Evolutionary conservation across 1,139 yeast species (phyloP), one percentile per base, ranked within the genome.

Genomic region (Blastobotrys indianensis): DNA sequence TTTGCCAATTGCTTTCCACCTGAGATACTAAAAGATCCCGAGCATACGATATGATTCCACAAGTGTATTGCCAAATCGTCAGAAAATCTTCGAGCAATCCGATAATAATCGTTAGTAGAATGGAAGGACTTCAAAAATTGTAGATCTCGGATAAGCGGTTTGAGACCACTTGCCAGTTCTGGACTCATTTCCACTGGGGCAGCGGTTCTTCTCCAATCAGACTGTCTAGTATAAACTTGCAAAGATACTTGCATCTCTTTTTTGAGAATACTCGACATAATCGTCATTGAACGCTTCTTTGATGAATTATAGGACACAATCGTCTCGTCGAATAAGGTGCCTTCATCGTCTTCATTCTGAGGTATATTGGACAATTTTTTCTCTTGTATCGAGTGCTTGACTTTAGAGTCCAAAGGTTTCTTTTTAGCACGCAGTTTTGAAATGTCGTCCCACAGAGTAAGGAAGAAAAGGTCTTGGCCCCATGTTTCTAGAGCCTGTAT

Each of bases 401-500:
- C 47, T 32, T 47, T 45, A n/a, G 47, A 43, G 30, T 53, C 53
- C 20, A 52, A 48, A 4, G 45, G 43, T 37, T 49, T 46, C 30
- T 50, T 47, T n/a, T 37, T 34, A 8, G 45, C 28, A 2, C 55
- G 50, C 20, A 57, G 50, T 20, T 42, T 49, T n/a, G 61, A 56
- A 7, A 67, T 57, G 36, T 58, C 64, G 39, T 70, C 70, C 67
- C 85, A 81, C 37, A 85, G 65, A 56, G 81, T 85, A 13, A 83
- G 67, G 58, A 82, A 85, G 9, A 80, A 71, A 39, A 80, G 63
- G 41, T 80, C 82, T 45, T 80, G 77, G 34, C 81, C 77, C 90
- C 92, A 83, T 43, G 68, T 68, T 34, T 73, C 75, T 62, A 85
- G 66, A 9, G 75, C 67, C 34, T 74, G 74, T 12, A 71, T 67